phyloP scores from a whole-genome alignment of 2,329 filamentous ascomycete species.

The Fusarium foetens region DNA sequence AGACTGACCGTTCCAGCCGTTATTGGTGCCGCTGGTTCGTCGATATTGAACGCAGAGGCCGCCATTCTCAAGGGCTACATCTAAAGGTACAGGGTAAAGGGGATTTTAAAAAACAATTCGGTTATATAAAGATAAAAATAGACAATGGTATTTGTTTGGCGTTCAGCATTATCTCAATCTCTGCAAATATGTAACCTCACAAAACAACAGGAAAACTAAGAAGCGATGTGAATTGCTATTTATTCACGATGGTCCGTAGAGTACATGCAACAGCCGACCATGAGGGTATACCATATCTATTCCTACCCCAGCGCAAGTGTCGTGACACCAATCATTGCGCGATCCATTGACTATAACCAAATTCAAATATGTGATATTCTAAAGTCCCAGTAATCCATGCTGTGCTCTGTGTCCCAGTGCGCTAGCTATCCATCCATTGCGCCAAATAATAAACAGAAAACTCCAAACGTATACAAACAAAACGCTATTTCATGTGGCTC shows the following conservation, averaged over 20 bases:
- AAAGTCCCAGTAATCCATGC: conserved; percentile 17
- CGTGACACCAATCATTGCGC: conserved; percentile 8
- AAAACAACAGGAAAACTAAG: neutral
- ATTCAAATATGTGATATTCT: conserved; percentile 25
- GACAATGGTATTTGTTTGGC: neutral
- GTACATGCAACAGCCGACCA: conserved; percentile 20
- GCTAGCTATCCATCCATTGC: conserved; percentile 16
- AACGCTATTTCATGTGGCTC: conserved; percentile 21
- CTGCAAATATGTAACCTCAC: neutral
- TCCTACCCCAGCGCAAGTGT: conserved; percentile 18
- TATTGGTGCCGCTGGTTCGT: conserved; percentile 95
- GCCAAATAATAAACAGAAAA: conserved; percentile 21
- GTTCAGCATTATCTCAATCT: neutral
- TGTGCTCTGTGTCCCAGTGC: conserved; percentile 27
- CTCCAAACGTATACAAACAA: conserved; percentile 32
- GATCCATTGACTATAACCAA: conserved; percentile 22
- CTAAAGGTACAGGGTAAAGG: conserved; percentile 50
- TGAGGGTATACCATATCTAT: conserved; percentile 39
- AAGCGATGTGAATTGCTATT: conserved; percentile 10
- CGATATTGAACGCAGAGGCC: conserved; percentile 93
- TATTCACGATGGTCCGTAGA: conserved; percentile 25
- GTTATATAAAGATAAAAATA: conserved; percentile 7
- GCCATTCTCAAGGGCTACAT: conserved; percentile 89
- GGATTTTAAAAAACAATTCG: neutral
- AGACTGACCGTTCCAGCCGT: conserved; percentile 65